Evolutionary conservation across 1,139 yeast species (phyloP), one percentile per base, ranked within the genome.

Genomic region (Protomyces pachydermus): DNA sequence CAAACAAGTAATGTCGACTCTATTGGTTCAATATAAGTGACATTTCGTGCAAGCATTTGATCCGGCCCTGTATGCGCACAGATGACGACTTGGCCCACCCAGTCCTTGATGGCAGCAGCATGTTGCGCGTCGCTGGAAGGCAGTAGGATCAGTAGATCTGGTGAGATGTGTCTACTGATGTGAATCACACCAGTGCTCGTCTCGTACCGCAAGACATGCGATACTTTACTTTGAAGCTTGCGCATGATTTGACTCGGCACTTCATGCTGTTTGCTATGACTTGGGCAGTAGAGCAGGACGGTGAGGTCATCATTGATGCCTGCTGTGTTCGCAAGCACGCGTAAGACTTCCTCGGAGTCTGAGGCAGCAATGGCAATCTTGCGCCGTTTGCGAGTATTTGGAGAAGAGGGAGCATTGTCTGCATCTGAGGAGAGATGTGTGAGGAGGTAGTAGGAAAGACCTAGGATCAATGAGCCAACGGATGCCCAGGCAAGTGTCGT

Each of bases 161-260:
- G 62, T 16, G 56, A 58, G 18, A 58, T 18, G 32, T 58, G 62
- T 38, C 62, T 38, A 38, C 56, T 34, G 10, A 58, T 58, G 37
- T 58, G 62, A 16, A 50, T 52, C 53, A 58, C 18, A 12, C 62
- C 62, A 20, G 51, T 38, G 12, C 45, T 28, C 35, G 42, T 58
- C 38, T 58, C 62, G 45, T 58, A 55, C 16, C 52, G 46, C 12
- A 58, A 56, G 6, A 58, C n/a, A 20, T 58, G 37, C 8, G 48
- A 23, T n/a, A 18, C 48, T n/a, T 18, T 28, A 9, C 23, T 18
- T 18, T 18, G 48, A 6, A n/a, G 23, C 10, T 20, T n/a, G 18
- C 54, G 16, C 18, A n/a, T n/a, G 14, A 51, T n/a, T 6, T 34
- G 35, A 10, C 9, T 10, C 10, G 38, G 18, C 18, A 18, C 48